Evolutionary conservation across 2,329 filamentous ascomycete genomes (phyloP).

Genomic region (Ophiostoma triangulosporum): DNA sequence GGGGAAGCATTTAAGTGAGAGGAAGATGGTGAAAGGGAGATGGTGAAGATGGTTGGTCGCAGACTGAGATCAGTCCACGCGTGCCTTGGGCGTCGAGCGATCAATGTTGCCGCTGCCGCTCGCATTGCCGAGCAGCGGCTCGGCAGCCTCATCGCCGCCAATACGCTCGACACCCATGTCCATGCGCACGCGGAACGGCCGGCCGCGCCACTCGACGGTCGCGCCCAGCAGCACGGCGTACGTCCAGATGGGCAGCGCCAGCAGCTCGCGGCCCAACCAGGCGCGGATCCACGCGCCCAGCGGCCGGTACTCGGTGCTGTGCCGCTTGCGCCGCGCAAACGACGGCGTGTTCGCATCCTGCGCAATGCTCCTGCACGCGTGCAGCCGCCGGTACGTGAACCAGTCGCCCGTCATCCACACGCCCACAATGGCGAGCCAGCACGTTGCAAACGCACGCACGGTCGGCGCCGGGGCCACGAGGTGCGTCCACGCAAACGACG

Average conservation of each 20-base stretch:
- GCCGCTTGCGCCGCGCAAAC: conserved; percentile 42
- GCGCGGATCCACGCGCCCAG: conserved; percentile 57
- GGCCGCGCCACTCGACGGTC: conserved; percentile 77
- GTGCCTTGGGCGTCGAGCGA: not conserved
- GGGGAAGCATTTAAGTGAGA: no score
- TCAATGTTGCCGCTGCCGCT: not conserved
- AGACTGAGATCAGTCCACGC: not conserved
- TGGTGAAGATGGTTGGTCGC: no score
- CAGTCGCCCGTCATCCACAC: conserved; percentile 68
- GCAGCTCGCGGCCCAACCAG: conserved; percentile 71
- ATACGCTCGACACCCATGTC: conserved; percentile 59
- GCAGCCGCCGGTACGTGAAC: conserved; percentile 57
- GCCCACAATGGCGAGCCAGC: conserved; percentile 53
- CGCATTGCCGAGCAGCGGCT: not conserved
- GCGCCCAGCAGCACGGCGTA: conserved; percentile 83
- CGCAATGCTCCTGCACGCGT: conserved; percentile 58
- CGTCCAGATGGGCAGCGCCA: conserved; percentile 81
- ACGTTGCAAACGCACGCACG: conserved; percentile 49
- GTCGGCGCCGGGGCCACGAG: conserved; percentile 36
- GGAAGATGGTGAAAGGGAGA: not conserved
- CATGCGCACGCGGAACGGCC: conserved; percentile 64
- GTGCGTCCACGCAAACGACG: conserved; percentile 45
- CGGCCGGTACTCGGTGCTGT: conserved; percentile 13
- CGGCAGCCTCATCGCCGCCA: not conserved
- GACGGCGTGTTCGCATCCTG: conserved; percentile 52